Evolutionary conservation across 345 rosid species (phyloP).

Genomic region (Salix viminalis): DNA sequence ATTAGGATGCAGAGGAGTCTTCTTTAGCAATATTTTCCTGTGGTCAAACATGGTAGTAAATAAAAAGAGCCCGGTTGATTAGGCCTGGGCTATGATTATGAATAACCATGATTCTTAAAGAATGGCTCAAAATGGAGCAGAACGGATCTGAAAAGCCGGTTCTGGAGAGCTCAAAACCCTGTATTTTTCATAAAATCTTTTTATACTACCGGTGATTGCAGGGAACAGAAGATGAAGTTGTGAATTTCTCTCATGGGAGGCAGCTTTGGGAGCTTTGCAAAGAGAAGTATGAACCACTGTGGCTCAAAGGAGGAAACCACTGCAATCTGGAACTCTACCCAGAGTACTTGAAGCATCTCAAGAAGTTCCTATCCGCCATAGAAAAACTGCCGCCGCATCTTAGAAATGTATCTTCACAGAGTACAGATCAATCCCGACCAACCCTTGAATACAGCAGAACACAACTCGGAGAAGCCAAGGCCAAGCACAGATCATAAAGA

Average conservation of each 20-base stretch:
- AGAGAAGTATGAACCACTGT: slow-evolving; percentile 84
- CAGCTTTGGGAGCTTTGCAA: slow-evolving; percentile 78
- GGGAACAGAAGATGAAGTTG: slow-evolving; percentile 87
- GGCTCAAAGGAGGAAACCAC: slow-evolving; percentile 82
- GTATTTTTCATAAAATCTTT: not conserved
- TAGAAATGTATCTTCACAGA: slow-evolving; percentile 19
- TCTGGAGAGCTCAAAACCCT: not conserved
- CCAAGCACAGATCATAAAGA: slow-evolving; percentile 35
- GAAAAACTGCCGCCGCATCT: slow-evolving; percentile 48
- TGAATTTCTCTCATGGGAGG: slow-evolving; percentile 80
- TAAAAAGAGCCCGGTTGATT: not conserved
- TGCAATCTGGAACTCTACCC: slow-evolving; percentile 77
- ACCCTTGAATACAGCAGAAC: slow-evolving; percentile 8
- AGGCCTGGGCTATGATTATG: not conserved
- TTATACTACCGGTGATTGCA: slow-evolving; percentile 14
- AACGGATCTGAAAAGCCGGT: not conserved
- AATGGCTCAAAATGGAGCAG: not conserved
- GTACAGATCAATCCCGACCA: slow-evolving; percentile 18
- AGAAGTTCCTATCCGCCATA: slow-evolving; percentile 66
- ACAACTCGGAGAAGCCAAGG: slow-evolving; percentile 28
- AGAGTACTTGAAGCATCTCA: slow-evolving; percentile 68
- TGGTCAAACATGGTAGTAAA: not conserved
- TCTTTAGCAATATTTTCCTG: not conserved
- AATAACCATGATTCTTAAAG: not conserved
- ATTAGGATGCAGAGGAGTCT: not conserved